These are phyloP conservation scores for Puccinia novopanici DNA, from an alignment of 1,284 basidiomycete genomes.

Conservation along the genomic window DNA sequence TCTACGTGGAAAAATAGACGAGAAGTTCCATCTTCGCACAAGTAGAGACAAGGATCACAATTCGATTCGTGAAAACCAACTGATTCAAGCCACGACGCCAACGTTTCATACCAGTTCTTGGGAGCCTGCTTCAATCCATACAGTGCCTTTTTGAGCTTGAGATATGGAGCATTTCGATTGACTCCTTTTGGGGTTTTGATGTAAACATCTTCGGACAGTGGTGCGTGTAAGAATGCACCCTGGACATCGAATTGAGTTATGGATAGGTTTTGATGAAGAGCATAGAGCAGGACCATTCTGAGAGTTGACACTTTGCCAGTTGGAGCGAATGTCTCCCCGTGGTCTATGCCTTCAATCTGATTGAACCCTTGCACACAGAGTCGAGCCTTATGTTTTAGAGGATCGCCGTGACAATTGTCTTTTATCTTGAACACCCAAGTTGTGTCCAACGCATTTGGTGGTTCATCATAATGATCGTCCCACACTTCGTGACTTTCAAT, in stretches of 20 bases:
- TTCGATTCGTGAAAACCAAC: background rate
- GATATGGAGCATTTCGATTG: background rate
- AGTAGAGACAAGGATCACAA: slow-evolving; percentile 3
- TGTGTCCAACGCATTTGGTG: background rate
- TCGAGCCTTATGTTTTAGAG: slow-evolving; percentile 2
- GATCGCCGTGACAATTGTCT: slow-evolving; percentile 8
- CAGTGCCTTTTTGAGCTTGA: slow-evolving; percentile 14
- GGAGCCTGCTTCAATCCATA: slow-evolving; percentile 16
- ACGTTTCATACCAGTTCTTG: slow-evolving; percentile 3
- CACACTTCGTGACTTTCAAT: slow-evolving; percentile 13
- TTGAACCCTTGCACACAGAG: slow-evolving; percentile 25
- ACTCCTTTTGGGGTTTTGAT: slow-evolving; percentile 1
- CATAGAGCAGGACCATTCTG: background rate
- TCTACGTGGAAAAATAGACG: slow-evolving; percentile 23
- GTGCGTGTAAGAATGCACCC: background rate
- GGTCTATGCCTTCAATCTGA: slow-evolving; percentile 4
- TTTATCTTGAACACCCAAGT: slow-evolving; percentile 20
- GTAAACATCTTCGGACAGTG: background rate
- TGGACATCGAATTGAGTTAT: slow-evolving; percentile 5
- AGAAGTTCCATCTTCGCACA: background rate
- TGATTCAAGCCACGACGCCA: background rate
- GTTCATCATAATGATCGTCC: background rate
- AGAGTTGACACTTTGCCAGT: slow-evolving; percentile 16
- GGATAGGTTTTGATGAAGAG: background rate
- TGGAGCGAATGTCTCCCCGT: slow-evolving; percentile 6